Evolutionary conservation across 1,139 yeast species (phyloP).

Genomic region (Blastobotrys ciferrii): DNA sequence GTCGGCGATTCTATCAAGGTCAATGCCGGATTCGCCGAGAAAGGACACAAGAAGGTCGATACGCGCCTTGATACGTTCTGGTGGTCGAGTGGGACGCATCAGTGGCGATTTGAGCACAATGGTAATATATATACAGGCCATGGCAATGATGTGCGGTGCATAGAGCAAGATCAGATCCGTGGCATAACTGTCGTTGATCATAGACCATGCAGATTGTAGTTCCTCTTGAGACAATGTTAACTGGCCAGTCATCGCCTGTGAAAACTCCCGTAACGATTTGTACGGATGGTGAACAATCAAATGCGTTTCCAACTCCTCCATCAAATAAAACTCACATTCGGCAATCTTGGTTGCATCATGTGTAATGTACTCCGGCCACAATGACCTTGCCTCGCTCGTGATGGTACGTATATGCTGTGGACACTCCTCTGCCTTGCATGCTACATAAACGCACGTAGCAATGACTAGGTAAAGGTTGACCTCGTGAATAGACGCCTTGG

Average conservation of each 20-base stretch:
- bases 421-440: slow-evolving; percentile 92
- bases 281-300: slow-evolving; percentile 89
- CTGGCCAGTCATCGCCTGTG: slow-evolving; percentile 42
- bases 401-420: slow-evolving; percentile 90
- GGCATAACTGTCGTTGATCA: slow-evolving; percentile 84
- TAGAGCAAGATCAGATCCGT: slow-evolving; percentile 79
- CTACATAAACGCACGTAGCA: slow-evolving; percentile 82
- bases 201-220: slow-evolving; percentile 81
- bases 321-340: slow-evolving; percentile 89
- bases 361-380: slow-evolving; percentile 95
- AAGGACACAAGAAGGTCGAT: slow-evolving; percentile 55
- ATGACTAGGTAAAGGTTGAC: slow-evolving; percentile 76
- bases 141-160: slow-evolving; percentile 90
- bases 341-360: slow-evolving; percentile 92
- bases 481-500: slow-evolving; percentile 72
- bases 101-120: slow-evolving; percentile 52
- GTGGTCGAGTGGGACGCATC: slow-evolving; percentile 31
- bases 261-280: slow-evolving; percentile 63
- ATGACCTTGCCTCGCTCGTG: slow-evolving; percentile 76
- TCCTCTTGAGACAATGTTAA: slow-evolving; percentile 59
- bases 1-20: slow-evolving; percentile 72
- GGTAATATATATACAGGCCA: slow-evolving; percentile 75
- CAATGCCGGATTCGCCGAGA: slow-evolving; percentile 71
- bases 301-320: slow-evolving; percentile 83
- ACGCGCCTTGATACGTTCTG: slow-evolving; percentile 37